These are phyloP conservation scores for Poterioochromonas sp. DNA, from an alignment of 352 stramenopile genomes.

Conservation along the genomic window DNA sequence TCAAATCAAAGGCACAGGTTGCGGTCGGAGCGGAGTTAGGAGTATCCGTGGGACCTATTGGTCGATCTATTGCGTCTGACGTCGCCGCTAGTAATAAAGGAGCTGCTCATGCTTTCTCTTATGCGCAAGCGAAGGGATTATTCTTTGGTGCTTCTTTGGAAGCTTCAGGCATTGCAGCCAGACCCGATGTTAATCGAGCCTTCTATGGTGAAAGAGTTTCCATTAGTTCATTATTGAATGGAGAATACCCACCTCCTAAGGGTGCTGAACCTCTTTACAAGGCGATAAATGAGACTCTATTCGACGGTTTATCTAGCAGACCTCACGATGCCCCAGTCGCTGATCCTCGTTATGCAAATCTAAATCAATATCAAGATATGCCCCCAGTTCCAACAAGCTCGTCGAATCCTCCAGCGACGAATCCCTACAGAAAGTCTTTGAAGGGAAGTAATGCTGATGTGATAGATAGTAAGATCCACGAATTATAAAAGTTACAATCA, in stretches of 20 bases:
- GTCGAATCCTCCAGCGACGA: too few species aligned
- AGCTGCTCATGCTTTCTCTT: slow-evolving; percentile 75
- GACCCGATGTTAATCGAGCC: slow-evolving; percentile 22
- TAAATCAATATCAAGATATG: too few species aligned
- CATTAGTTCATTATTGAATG: background rate
- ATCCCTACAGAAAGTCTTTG: too few species aligned
- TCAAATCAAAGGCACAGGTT: slow-evolving; percentile 56
- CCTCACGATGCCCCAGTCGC: too few species aligned
- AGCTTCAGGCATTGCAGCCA: slow-evolving; percentile 48
- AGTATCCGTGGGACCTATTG: slow-evolving; percentile 72
- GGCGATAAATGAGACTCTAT: background rate
- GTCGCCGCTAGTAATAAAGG: slow-evolving; percentile 53
- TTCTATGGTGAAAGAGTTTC: slow-evolving; percentile 24
- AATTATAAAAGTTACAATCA: too few species aligned
- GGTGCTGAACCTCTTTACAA: slow-evolving; percentile 13
- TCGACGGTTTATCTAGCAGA: background rate
- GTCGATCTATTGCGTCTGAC: slow-evolving; percentile 57
- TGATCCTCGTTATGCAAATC: too few species aligned
- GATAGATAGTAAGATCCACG: too few species aligned
- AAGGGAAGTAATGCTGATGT: too few species aligned
- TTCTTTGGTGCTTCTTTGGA: slow-evolving; percentile 76
- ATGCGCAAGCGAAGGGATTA: slow-evolving; percentile 74
- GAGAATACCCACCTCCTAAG: background rate
- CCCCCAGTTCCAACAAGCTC: too few species aligned
- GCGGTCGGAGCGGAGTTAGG: slow-evolving; percentile 77